A percentile compares a stretch with the other conserved stretches of the same genome.
phyloP scores from a whole-genome alignment of 768 basidiomycete species.

The Strobilomyces confusus region DNA sequence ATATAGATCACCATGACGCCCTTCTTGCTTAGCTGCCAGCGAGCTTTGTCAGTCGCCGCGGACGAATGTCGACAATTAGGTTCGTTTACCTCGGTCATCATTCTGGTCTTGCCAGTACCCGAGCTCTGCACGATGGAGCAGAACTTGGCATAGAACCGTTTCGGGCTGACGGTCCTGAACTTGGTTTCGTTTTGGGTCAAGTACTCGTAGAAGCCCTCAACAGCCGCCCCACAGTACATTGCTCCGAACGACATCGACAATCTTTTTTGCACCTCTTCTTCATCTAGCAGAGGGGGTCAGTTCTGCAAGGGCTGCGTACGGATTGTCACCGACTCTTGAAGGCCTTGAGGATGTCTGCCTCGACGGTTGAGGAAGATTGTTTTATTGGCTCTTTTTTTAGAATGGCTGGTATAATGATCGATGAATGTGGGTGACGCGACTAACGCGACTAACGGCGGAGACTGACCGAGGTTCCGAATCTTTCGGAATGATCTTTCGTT shows the following conservation, averaged over 20 bases:
- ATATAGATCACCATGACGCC: slow-evolving; percentile 17
- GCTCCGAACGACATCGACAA: background rate
- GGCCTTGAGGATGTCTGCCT: too few relatives aligned
- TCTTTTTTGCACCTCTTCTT: background rate
- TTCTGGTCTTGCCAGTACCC: slow-evolving; percentile 10
- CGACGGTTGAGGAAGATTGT: too few relatives aligned
- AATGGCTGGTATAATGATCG: background rate
- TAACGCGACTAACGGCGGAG: too few relatives aligned
- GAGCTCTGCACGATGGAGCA: slow-evolving; percentile 13
- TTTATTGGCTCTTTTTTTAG: background rate
- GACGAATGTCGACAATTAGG: too few relatives aligned
- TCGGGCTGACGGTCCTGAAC: too few relatives aligned
- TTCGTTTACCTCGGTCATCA: slow-evolving; percentile 5
- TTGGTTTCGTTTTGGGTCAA: slow-evolving; percentile 5
- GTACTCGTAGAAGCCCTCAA: slow-evolving; percentile 19
- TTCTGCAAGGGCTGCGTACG: too few relatives aligned
- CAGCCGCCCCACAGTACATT: slow-evolving; percentile 2
- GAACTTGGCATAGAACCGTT: slow-evolving; percentile 11
- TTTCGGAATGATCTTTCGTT: background rate
- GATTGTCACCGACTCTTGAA: too few relatives aligned
- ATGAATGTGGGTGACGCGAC: background rate
- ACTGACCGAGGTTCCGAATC: slow-evolving; percentile 8
- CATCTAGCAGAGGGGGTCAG: too few relatives aligned
- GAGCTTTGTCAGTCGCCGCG: background rate
- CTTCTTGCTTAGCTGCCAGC: slow-evolving; percentile 10